Evolutionary conservation across 306 rosid genomes (phyloP).

Genomic region (Sindora glabra): DNA sequence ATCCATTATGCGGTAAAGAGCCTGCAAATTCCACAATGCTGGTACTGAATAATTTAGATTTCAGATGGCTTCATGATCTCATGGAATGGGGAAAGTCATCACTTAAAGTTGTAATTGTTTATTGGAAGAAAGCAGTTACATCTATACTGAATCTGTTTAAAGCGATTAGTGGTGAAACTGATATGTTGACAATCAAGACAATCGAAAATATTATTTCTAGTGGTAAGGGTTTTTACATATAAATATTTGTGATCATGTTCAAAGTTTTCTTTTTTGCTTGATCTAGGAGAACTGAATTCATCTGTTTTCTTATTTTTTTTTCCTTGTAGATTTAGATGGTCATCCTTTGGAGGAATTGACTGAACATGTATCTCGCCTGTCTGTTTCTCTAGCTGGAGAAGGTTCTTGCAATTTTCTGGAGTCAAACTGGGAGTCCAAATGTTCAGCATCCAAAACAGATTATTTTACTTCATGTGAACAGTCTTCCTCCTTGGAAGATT

Average conservation of each 20-base stretch:
- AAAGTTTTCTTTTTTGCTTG: background rate
- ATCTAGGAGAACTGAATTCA: conserved; percentile 3
- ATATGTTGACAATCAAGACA: conserved; percentile 31
- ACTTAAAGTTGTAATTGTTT: conserved; percentile 72
- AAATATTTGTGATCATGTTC: background rate
- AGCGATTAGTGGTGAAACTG: conserved; percentile 38
- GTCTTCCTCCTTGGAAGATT: conserved; percentile 31
- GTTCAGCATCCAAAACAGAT: conserved; percentile 28
- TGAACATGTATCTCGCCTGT: conserved; percentile 57
- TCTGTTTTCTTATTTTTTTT: conserved; percentile 9
- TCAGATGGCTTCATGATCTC: conserved; percentile 73
- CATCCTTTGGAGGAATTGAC: conserved; percentile 56
- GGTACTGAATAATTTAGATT: conserved; percentile 30
- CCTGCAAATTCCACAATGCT: conserved; percentile 27
- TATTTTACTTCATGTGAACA: conserved; percentile 29
- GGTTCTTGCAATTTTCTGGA: conserved; percentile 32
- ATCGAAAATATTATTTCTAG: conserved; percentile 60
- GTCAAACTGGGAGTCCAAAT: conserved; percentile 21
- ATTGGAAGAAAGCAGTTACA: conserved; percentile 69
- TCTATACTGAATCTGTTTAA: conserved; percentile 58
- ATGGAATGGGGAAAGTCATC: conserved; percentile 93
- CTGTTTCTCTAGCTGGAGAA: conserved; percentile 52
- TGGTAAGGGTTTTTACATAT: conserved; percentile 47
- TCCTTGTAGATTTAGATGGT: conserved; percentile 43
- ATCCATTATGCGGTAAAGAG: conserved; percentile 20